phyloP scores from a whole-genome alignment of 73 alveolate species.

The Breviolum minutum region DNA sequence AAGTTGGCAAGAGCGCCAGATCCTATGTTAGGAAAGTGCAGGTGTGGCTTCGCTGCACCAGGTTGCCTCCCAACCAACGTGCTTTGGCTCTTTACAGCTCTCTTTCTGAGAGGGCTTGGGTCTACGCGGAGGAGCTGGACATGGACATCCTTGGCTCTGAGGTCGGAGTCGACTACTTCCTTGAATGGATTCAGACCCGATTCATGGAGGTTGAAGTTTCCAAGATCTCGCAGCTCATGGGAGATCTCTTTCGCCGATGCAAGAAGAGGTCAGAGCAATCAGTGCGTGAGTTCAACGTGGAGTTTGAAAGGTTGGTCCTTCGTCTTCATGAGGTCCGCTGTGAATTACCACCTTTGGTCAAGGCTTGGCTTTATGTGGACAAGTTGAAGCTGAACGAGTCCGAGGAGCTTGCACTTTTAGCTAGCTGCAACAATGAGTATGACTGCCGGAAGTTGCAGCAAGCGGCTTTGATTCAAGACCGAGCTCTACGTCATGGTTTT shows the following conservation, averaged over 20 bases:
- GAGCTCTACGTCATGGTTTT: not conserved
- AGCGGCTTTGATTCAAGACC: conserved; percentile 9
- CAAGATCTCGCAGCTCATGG: not conserved
- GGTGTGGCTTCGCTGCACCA: not conserved
- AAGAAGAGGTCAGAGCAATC: not conserved
- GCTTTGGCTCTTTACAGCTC: not conserved
- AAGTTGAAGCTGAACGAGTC: not conserved
- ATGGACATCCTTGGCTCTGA: not conserved
- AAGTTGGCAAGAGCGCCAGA: not conserved
- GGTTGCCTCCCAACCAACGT: not conserved
- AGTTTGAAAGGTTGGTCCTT: not conserved
- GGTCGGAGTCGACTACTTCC: not conserved
- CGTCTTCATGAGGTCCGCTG: not conserved
- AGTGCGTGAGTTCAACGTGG: not conserved
- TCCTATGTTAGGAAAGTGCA: not conserved
- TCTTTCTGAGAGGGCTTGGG: not conserved
- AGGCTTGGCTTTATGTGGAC: conserved; percentile 63
- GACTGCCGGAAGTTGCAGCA: conserved; percentile 2
- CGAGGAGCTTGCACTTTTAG: not conserved
- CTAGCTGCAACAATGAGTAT: not conserved
- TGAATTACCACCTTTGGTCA: not conserved
- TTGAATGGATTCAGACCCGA: not conserved
- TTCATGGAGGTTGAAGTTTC: conserved; percentile 3
- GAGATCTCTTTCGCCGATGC: not conserved
- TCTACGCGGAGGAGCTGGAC: conserved; percentile 2